These are phyloP conservation scores for Leishmania tarentolae DNA, from an alignment of 208 protist species.

Conservation along the genomic window DNA sequence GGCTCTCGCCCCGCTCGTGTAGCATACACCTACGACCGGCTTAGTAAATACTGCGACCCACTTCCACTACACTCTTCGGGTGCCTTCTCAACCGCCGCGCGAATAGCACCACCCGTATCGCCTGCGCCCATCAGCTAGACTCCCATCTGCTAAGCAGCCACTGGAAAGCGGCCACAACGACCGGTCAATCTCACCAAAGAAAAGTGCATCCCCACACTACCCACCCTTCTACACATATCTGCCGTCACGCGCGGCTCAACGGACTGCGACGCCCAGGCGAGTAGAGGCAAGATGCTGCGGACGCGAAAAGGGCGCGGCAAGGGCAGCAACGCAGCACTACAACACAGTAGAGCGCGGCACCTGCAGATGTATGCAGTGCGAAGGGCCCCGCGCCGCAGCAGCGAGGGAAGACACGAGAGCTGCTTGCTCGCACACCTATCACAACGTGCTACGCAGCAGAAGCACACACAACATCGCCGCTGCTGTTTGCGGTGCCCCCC, in stretches of 20 bases:
- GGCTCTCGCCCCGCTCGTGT: conserved; percentile 33
- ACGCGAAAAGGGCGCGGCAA: not conserved
- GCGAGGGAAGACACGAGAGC: not conserved
- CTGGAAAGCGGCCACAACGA: conserved; percentile 17
- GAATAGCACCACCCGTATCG: conserved; percentile 5
- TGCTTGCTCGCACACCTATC: not conserved
- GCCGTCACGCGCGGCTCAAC: not conserved
- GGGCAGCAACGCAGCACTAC: not conserved
- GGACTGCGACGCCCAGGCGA: not conserved
- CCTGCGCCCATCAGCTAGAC: not conserved
- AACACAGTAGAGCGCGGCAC: not conserved
- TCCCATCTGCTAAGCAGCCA: not conserved
- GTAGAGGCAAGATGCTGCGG: not conserved
- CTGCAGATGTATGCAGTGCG: not conserved
- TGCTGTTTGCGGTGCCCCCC: not conserved
- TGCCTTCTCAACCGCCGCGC: conserved; percentile 8
- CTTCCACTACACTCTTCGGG: conserved; percentile 29
- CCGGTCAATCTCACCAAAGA: conserved; percentile 26
- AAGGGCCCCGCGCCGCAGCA: not conserved
- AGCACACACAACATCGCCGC: not conserved
- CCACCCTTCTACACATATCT: not conserved
- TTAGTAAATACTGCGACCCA: conserved; percentile 33
- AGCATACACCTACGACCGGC: conserved; percentile 43
- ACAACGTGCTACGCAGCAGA: not conserved
- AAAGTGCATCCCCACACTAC: conserved; percentile 19